A percentile compares a stretch with the other conserved stretches of the same genome.
These are phyloP conservation scores for Fragaria nilgerrensis DNA, from an alignment of 306 rosid genomes.

Conservation along the genomic window DNA sequence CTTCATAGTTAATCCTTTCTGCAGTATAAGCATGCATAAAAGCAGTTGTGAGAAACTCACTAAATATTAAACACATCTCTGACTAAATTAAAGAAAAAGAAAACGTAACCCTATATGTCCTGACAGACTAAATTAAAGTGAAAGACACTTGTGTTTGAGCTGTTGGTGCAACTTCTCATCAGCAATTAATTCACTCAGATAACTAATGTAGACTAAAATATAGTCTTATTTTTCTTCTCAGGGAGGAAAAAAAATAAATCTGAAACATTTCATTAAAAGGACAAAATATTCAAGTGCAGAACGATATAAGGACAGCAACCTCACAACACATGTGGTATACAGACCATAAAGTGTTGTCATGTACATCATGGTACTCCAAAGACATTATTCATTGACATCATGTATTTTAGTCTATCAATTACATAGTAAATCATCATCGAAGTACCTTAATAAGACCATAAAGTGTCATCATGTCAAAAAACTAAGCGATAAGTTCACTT, in stretches of 20 bases:
- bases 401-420: neutral
- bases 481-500: neutral
- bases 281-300: neutral
- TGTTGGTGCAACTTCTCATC: neutral
- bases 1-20: slow-evolving; percentile 7
- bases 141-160: neutral
- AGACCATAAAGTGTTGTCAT: neutral
- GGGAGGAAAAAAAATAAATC: neutral
- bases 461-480: neutral
- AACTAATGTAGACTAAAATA: neutral
- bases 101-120: neutral
- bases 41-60: neutral
- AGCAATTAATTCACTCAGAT: neutral
- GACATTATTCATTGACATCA: neutral
- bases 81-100: neutral
- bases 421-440: neutral
- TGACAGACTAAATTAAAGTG: neutral
- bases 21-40: slow-evolving; percentile 7
- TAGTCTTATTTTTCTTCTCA: neutral
- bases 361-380: neutral
- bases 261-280: neutral
- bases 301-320: neutral
- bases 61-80: neutral
- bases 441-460: neutral
- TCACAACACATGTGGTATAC: neutral